Evolutionary conservation across 768 basidiomycete species (phyloP).

Genomic region (Coprinopsis sp.): DNA sequence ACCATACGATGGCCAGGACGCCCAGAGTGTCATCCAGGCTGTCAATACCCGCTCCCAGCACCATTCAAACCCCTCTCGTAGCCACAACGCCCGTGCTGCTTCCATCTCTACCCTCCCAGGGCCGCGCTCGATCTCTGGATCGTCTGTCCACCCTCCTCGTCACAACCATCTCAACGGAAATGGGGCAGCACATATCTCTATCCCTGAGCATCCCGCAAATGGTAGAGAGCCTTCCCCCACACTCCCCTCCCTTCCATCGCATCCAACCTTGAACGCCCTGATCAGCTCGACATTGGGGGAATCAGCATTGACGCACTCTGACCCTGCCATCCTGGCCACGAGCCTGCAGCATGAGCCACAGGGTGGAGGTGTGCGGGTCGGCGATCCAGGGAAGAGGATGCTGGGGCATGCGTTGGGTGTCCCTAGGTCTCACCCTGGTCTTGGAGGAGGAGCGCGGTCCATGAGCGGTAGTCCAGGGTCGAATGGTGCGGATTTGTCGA

Average conservation of each 20-base stretch:
- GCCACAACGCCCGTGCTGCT: slow-evolving; percentile 65
- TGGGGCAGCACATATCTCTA: slow-evolving; percentile 37
- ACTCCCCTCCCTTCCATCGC: slow-evolving; percentile 72
- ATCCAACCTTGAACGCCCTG: slow-evolving; percentile 80
- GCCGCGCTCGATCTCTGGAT: slow-evolving; percentile 41
- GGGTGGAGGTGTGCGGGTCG: slow-evolving; percentile 68
- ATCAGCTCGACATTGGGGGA: slow-evolving; percentile 70
- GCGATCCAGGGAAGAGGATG: slow-evolving; percentile 88
- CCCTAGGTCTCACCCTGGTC: slow-evolving; percentile 59
- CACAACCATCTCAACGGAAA: slow-evolving; percentile 34
- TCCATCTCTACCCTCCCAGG: slow-evolving; percentile 62
- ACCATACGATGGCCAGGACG: slow-evolving; percentile 95
- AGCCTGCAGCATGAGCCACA: slow-evolving; percentile 38
- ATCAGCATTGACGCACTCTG: slow-evolving; percentile 41
- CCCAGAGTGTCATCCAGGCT: slow-evolving; percentile 76
- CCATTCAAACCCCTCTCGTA: slow-evolving; percentile 59
- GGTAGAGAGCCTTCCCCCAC: slow-evolving; percentile 78
- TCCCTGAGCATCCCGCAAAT: slow-evolving; percentile 47
- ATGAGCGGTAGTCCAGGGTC: slow-evolving; percentile 31
- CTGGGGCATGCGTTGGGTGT: slow-evolving; percentile 81
- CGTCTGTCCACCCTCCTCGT: slow-evolving; percentile 19
- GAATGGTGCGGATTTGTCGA: slow-evolving; percentile 56
- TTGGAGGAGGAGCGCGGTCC: slow-evolving; percentile 35
- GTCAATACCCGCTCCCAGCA: slow-evolving; percentile 72
- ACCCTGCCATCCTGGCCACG: slow-evolving; percentile 66